A percentile compares a stretch with the other conserved stretches of the same genome.
Evolutionary conservation across 805 yeast genomes (phyloP).

Genomic region (Ogataea parapolymorpha): DNA sequence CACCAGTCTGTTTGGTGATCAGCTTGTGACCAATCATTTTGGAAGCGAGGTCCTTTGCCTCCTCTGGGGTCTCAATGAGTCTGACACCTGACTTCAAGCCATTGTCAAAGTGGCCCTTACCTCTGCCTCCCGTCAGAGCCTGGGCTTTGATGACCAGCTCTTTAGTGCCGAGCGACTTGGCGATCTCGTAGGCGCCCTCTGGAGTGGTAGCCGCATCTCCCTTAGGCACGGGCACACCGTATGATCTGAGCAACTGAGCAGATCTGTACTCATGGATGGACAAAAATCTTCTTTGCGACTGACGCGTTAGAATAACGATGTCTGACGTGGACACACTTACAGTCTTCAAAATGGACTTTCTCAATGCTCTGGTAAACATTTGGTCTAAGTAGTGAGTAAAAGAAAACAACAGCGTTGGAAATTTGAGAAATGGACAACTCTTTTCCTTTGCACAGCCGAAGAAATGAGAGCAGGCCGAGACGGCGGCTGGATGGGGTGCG

Average conservation of each 20-base stretch:
- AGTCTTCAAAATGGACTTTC: conserved; percentile 19
- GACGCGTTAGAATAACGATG: conserved; percentile 4
- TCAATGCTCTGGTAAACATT: conserved; percentile 25
- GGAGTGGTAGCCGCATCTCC: conserved; percentile 92
- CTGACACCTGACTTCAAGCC: conserved; percentile 97
- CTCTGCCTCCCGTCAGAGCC: conserved; percentile 99
- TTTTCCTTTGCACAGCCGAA: conserved; percentile 12
- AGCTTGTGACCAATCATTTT: conserved; percentile 91
- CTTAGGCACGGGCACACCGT: conserved; percentile 86
- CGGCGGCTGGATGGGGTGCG: conserved; percentile 10
- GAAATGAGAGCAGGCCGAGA: conserved; percentile 7
- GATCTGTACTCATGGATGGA: conserved; percentile 96
- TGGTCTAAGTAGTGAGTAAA: conserved; percentile 3
- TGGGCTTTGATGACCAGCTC: conserved; percentile 96
- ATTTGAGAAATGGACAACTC: conserved; percentile 7
- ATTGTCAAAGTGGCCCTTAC: conserved; percentile 95
- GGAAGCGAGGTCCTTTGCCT: conserved; percentile 80
- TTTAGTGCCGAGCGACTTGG: conserved; percentile 68
- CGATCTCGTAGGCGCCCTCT: conserved; percentile 80
- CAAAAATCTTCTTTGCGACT: conserved; percentile 54
- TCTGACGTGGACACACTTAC: conserved; percentile 14
- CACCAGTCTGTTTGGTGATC: conserved; percentile 97
- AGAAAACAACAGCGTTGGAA: conserved; percentile 6
- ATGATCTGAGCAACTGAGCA: conserved; percentile 74
- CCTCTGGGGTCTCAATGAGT: conserved; percentile 77